These are phyloP conservation scores for Pseudogymnoascus sp. DNA, from an alignment of 2,329 filamentous ascomycete species.

Conservation along the genomic window DNA sequence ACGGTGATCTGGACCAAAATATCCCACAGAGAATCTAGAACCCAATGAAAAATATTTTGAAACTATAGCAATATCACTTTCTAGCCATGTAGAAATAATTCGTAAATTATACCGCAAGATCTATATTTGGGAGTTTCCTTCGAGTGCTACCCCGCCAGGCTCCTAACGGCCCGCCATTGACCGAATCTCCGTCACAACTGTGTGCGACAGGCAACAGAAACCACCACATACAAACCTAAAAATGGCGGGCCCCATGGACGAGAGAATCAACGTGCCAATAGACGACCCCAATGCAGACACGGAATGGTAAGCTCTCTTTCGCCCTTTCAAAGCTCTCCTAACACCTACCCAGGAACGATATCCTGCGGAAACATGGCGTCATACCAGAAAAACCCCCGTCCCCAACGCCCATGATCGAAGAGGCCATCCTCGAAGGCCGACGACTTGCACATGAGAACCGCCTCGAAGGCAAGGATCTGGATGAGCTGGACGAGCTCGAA, in stretches of 20 bases:
- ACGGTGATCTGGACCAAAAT: background rate
- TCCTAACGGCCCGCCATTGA: background rate
- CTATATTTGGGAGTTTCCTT: background rate
- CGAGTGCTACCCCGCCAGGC: background rate
- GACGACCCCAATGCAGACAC: constrained; percentile 96
- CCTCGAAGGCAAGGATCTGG: constrained; percentile 86
- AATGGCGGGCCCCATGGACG: constrained; percentile 52
- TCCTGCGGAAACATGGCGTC: constrained; percentile 89
- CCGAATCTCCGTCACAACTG: background rate
- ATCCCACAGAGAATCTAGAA: background rate
- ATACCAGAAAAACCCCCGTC: constrained; percentile 98
- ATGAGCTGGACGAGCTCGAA: constrained; percentile 88
- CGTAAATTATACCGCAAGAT: background rate
- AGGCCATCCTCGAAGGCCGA: constrained; percentile 78
- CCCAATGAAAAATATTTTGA: background rate
- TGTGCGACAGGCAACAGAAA: constrained; percentile 3
- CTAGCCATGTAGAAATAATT: background rate
- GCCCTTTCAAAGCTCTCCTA: background rate
- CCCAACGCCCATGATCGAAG: constrained; percentile 91
- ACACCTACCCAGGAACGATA: constrained; percentile 70
- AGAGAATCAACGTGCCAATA: constrained; percentile 71
- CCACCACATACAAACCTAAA: constrained; percentile 11
- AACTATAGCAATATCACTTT: background rate
- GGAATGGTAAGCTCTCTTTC: constrained; percentile 62
- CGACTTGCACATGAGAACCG: constrained; percentile 83